These are phyloP conservation scores for Furcasterigmium furcatum DNA, from an alignment of 2,329 filamentous ascomycete species.

Conservation along the genomic window DNA sequence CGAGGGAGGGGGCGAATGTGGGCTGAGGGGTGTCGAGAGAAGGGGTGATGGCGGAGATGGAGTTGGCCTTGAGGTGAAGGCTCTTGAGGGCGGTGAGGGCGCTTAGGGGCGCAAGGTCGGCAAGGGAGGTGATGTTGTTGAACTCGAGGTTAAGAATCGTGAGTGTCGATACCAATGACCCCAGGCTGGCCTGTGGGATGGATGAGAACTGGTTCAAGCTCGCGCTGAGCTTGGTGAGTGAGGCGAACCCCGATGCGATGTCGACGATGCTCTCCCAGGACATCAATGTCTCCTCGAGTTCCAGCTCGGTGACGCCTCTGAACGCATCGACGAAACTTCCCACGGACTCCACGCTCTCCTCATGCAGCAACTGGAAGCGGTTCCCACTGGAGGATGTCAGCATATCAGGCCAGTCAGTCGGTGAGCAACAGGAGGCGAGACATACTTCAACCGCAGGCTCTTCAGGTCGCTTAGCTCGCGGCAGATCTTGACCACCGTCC, in stretches of 20 bases:
- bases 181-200: slow-evolving; percentile 39
- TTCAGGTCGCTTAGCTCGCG: slow-evolving; percentile 62
- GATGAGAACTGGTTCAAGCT: slow-evolving; percentile 55
- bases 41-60: slow-evolving; percentile 46
- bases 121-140: slow-evolving; percentile 62
- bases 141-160: slow-evolving; percentile 67
- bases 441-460: slow-evolving; percentile 69
- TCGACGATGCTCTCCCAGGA: slow-evolving; percentile 61
- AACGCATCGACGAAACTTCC: slow-evolving; percentile 37
- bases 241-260: slow-evolving; percentile 49
- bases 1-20: slow-evolving; percentile 50
- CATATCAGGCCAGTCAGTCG: slow-evolving; percentile 2
- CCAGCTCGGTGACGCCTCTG: slow-evolving; percentile 53
- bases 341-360: slow-evolving; percentile 25
- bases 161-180: slow-evolving; percentile 46
- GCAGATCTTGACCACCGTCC: slow-evolving; percentile 69
- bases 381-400: slow-evolving; percentile 59
- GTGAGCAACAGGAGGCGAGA: slow-evolving; percentile 5
- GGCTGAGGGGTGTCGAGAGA: slow-evolving; percentile 28
- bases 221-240: slow-evolving; percentile 46
- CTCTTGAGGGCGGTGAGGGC: slow-evolving; percentile 50
- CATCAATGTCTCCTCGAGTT: slow-evolving; percentile 65
- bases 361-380: slow-evolving; percentile 53
- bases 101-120: slow-evolving; percentile 53
- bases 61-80: slow-evolving; percentile 74